A percentile compares a stretch with the other conserved stretches of the same genome.
Conservation (phyloP, 2,329 filamentous ascomycete genomes). For the Sporothrix schenckii region DNA sequence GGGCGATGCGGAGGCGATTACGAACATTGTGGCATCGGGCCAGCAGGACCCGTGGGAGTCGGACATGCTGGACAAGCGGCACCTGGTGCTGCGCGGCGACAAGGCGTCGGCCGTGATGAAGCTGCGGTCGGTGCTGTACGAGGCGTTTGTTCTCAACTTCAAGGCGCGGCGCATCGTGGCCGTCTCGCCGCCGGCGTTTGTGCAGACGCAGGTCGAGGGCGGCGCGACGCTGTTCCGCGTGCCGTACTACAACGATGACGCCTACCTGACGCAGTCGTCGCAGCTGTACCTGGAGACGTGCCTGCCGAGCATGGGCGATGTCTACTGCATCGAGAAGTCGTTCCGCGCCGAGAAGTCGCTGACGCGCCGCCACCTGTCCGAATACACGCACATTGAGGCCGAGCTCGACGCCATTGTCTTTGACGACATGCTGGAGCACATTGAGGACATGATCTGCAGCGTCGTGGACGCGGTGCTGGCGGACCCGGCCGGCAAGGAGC, state of each 20-base stretch:
- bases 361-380: slow-evolving; percentile 85
- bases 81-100: slow-evolving; percentile 84
- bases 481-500: slow-evolving; percentile 70
- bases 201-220: slow-evolving; percentile 94
- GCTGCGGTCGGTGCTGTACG: slow-evolving; percentile 78
- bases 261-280: slow-evolving; percentile 94
- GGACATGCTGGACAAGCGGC: slow-evolving; percentile 65
- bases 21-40: slow-evolving; percentile 68
- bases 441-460: slow-evolving; percentile 84
- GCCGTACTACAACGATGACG: slow-evolving; percentile 64
- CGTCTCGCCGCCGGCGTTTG: slow-evolving; percentile 85
- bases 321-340: slow-evolving; percentile 97
- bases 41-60: slow-evolving; percentile 62
- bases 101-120: slow-evolving; percentile 83
- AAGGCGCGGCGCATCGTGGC: slow-evolving; percentile 76
- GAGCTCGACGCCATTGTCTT: slow-evolving; percentile 97
- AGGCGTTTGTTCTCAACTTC: slow-evolving; percentile 78
- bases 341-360: slow-evolving; percentile 97
- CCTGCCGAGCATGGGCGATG: slow-evolving; percentile 85
- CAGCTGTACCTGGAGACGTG: slow-evolving; percentile 97
- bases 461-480: slow-evolving; percentile 78
- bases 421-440: slow-evolving; percentile 79
- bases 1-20: slow-evolving; percentile 87
- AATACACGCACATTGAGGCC: slow-evolving; percentile 96
- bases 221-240: slow-evolving; percentile 89